These are phyloP conservation scores for Inga oerstediana DNA, from an alignment of 306 rosid species.

Conservation along the genomic window DNA sequence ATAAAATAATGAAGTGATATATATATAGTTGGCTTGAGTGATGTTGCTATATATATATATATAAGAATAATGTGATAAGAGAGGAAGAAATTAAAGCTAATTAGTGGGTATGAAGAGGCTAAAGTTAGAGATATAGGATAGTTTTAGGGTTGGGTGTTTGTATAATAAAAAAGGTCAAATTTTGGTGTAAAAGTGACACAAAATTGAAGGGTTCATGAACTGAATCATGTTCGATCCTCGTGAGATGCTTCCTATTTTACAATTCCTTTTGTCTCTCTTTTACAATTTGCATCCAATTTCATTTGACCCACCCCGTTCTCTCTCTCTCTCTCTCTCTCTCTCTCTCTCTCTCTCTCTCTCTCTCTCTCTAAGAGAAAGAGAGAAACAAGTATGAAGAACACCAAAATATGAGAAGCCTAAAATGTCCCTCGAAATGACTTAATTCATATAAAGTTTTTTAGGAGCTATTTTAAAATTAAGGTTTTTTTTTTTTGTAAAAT, in stretches of 20 bases:
- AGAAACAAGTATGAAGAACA: too few species aligned
- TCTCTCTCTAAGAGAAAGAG: too few species aligned
- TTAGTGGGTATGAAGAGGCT: neutral
- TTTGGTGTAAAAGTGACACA: neutral
- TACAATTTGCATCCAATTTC: neutral
- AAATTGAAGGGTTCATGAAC: conserved; percentile 7
- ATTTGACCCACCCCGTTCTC: neutral
- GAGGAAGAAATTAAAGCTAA: neutral
- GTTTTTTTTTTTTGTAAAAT: too few species aligned
- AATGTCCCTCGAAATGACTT: too few species aligned
- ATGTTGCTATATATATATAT: too few species aligned
- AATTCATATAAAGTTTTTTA: too few species aligned
- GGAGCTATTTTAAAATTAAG: too few species aligned
- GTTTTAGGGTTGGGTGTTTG: neutral
- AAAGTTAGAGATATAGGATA: neutral
- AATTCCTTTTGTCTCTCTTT: neutral
- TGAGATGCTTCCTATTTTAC: neutral
- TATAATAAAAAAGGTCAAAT: neutral
- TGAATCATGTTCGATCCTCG: neutral
- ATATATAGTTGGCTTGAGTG: neutral
- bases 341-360: too few species aligned
- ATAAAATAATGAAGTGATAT: neutral
- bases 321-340: too few species aligned
- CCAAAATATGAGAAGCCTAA: too few species aligned
- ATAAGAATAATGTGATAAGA: neutral